Conservation (phyloP, 1,284 basidiomycete species). For the Dichomitus squalens region DNA sequence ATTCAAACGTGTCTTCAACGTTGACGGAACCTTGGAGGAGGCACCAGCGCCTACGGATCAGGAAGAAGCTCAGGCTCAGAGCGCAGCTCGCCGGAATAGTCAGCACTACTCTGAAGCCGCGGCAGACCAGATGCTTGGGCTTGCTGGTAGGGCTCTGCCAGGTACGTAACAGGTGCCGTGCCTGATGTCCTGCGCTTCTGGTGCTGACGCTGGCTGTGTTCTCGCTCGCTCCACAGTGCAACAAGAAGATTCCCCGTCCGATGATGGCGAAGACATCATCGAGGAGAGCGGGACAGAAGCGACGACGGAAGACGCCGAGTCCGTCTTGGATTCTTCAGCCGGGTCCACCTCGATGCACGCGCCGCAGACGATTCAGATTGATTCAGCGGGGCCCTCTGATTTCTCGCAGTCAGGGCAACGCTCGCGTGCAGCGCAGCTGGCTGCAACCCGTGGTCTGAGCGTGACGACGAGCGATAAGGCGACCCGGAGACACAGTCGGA, state of each 20-base stretch:
- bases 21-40: slow-evolving; percentile 46
- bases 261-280: slow-evolving; percentile 67
- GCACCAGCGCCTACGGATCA: slow-evolving; percentile 30
- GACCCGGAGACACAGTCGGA: slow-evolving; percentile 57
- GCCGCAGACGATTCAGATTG: slow-evolving; percentile 10
- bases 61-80: slow-evolving; percentile 41
- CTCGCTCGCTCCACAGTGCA: slow-evolving; percentile 14
- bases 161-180: slow-evolving; percentile 42
- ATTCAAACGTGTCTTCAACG: slow-evolving; percentile 88
- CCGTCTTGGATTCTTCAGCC: slow-evolving; percentile 48
- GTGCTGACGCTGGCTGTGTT: slow-evolving; percentile 24
- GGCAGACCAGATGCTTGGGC: slow-evolving; percentile 75
- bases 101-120: slow-evolving; percentile 78
- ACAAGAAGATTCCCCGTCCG: slow-evolving; percentile 61
- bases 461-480: slow-evolving; percentile 54
- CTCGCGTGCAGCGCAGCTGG: slow-evolving; percentile 59
- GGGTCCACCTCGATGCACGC: slow-evolving; percentile 43
- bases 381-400: slow-evolving; percentile 24
- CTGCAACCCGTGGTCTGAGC: slow-evolving; percentile 72
- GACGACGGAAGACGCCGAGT: slow-evolving; percentile 59
- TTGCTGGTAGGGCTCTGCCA: slow-evolving; percentile 65
- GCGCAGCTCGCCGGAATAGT: slow-evolving; percentile 64
- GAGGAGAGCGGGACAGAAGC: slow-evolving; percentile 72
- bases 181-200: background rate
- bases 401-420: slow-evolving; percentile 26